A percentile compares a stretch with the other conserved stretches of the same genome.
These are phyloP conservation scores for Candolleomyces efflorescens DNA, from an alignment of 768 basidiomycete genomes.

Conservation along the genomic window DNA sequence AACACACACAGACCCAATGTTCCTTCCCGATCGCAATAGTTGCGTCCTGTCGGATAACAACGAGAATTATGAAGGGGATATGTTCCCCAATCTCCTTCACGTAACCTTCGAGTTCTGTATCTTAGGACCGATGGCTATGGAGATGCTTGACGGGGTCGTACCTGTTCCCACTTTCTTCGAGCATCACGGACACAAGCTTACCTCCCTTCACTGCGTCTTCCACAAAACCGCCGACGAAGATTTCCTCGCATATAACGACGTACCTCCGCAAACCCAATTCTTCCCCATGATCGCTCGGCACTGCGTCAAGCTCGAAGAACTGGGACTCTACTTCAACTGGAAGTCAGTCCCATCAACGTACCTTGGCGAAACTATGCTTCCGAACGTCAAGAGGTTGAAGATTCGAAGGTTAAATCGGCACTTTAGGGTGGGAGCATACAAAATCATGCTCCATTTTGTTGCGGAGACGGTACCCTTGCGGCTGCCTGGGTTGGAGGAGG, in stretches of 20 bases:
- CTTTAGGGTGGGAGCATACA: not conserved
- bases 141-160: not conserved
- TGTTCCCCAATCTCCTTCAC: not conserved
- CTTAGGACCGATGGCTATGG: slow-evolving; percentile 1
- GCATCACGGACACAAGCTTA: slow-evolving; percentile 3
- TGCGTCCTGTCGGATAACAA: not conserved
- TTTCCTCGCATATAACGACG: too few relatives aligned
- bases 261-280: not conserved
- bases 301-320: not conserved
- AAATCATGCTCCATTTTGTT: not conserved
- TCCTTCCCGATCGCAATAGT: too few relatives aligned
- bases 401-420: not conserved
- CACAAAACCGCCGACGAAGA: not conserved
- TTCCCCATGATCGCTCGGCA: not conserved
- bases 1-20: too few relatives aligned
- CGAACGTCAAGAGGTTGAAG: not conserved
- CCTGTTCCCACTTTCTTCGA: not conserved
- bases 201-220: not conserved
- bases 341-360: not conserved
- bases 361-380: not conserved
- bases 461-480: not conserved
- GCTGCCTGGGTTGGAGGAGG: too few relatives aligned
- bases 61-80: not conserved
- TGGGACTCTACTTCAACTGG: not conserved
- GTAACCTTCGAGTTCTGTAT: not conserved